Evolutionary conservation across 371 early-diverging fungal species (phyloP).

Genomic region (Haplosporangium sp.): DNA sequence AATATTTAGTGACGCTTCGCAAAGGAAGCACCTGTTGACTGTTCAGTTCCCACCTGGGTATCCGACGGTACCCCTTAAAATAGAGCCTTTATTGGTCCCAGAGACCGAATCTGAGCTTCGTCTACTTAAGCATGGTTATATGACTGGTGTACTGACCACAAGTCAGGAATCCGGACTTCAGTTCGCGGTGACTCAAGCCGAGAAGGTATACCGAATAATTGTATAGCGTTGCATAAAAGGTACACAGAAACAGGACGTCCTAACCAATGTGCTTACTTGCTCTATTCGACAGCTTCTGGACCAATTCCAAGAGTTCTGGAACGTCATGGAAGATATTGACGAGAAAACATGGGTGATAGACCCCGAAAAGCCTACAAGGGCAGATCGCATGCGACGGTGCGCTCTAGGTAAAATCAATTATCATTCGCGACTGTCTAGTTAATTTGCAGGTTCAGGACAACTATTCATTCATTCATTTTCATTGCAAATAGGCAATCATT

Average conservation of each 20-base stretch:
- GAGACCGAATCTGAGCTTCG: conserved; percentile 16
- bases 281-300: conserved; percentile 21
- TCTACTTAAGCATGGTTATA: background rate
- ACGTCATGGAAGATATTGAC: conserved; percentile 54
- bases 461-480: background rate
- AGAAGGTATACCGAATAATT: conserved; percentile 19
- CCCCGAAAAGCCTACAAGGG: conserved; percentile 53
- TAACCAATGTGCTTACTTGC: background rate
- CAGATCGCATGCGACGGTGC: conserved; percentile 47
- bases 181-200: conserved; percentile 16
- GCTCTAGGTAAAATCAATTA: conserved; percentile 24
- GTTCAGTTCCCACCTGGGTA: conserved; percentile 33
- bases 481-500: conserved; percentile 34
- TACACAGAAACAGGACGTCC: background rate
- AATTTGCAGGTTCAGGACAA: no score
- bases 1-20: conserved; percentile 22
- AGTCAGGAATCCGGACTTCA: conserved; percentile 9
- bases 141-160: background rate
- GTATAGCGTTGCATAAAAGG: background rate
- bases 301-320: conserved; percentile 42
- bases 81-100: conserved; percentile 35
- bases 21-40: conserved; percentile 29
- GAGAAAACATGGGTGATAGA: conserved; percentile 51
- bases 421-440: background rate
- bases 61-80: conserved; percentile 23